phyloP scores from a whole-genome alignment of 2,329 filamentous ascomycete genomes.

The Colletotrichum lindemuthianum region DNA sequence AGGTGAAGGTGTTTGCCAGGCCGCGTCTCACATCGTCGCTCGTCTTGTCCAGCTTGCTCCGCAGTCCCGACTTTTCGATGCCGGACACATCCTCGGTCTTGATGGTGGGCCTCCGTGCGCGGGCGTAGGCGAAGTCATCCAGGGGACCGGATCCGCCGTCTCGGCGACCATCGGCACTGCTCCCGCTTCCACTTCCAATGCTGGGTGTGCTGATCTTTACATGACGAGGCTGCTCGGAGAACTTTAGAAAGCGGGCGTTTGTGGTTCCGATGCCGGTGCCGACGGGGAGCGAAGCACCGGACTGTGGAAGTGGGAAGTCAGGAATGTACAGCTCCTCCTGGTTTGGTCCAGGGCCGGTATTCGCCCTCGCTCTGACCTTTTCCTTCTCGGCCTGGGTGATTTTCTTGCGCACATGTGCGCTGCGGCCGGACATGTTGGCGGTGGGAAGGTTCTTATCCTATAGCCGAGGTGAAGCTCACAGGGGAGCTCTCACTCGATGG shows the following conservation, averaged over 20 bases:
- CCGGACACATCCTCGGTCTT: conserved; percentile 62
- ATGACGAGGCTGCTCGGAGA: conserved; percentile 52
- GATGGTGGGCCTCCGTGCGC: conserved; percentile 54
- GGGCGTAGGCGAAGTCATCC: conserved; percentile 56
- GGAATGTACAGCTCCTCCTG: conserved; percentile 50
- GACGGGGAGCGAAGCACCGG: conserved; percentile 44
- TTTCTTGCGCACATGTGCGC: conserved; percentile 68
- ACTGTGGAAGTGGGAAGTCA: conserved; percentile 49
- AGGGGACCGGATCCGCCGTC: conserved; percentile 44
- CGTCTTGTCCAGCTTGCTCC: conserved; percentile 63
- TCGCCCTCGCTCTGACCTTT: conserved; percentile 50
- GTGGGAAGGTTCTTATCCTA: neutral
- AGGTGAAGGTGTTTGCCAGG: conserved; percentile 63
- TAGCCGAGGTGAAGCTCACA: neutral
- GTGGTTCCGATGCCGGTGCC: conserved; percentile 53
- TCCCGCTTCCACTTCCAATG: conserved; percentile 51
- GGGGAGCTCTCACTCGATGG: neutral
- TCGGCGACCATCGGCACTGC: conserved; percentile 48
- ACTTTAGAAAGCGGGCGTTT: conserved; percentile 57
- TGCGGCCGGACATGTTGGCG: conserved; percentile 64
- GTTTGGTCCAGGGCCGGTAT: conserved; percentile 43
- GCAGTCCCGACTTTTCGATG: conserved; percentile 65
- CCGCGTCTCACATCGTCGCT: conserved; percentile 65
- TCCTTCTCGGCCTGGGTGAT: conserved; percentile 59
- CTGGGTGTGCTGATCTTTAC: conserved; percentile 42